A percentile compares a stretch with the other conserved stretches of the same genome.
These are phyloP conservation scores for Solanum hybrid DNA, from an alignment of 305 asterid genomes.

Conservation along the genomic window DNA sequence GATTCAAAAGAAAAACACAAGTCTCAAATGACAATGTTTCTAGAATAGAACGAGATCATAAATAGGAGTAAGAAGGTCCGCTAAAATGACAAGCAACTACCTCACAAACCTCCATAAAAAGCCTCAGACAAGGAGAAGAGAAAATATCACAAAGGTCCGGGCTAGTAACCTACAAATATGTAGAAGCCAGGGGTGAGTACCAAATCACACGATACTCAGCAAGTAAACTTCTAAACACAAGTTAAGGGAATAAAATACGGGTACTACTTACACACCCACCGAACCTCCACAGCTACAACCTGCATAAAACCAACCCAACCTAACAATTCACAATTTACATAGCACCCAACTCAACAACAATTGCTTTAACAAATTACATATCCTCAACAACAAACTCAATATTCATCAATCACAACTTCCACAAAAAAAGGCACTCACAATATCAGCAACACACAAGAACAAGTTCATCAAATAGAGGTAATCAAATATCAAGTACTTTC, in stretches of 20 bases:
- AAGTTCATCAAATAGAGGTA: not conserved
- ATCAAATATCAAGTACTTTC: no score
- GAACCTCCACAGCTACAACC: not conserved
- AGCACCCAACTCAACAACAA: not conserved
- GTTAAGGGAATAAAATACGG: not conserved
- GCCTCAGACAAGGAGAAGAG: no score
- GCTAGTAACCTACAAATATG: no score
- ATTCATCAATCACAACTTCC: not conserved
- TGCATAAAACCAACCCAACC: not conserved
- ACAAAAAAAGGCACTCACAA: not conserved
- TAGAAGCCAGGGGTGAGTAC: no score
- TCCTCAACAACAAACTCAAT: not conserved
- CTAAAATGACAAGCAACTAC: no score
- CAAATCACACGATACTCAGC: not conserved
- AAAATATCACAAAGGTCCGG: no score
- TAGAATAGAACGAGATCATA: not conserved
- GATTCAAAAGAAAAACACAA: not conserved
- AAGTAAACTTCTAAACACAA: not conserved
- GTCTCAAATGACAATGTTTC: not conserved
- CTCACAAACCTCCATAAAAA: no score
- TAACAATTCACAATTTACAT: not conserved
- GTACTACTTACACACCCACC: not conserved
- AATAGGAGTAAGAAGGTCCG: no score
- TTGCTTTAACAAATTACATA: not conserved
- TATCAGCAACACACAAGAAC: not conserved